Evolutionary conservation across 306 rosid genomes (phyloP), one percentile per base, ranked within the genome.

Genomic region (Vicia faba): DNA sequence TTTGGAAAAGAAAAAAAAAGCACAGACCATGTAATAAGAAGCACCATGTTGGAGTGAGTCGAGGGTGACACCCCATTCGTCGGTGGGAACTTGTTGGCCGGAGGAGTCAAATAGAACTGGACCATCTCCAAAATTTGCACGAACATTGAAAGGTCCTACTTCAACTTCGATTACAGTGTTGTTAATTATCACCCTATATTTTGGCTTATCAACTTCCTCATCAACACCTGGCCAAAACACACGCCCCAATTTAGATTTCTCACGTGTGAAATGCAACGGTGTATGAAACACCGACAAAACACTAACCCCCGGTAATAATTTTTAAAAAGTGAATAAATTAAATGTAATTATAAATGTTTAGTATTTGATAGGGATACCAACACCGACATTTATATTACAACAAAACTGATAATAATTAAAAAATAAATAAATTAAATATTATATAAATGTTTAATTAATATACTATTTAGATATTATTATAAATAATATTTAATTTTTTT

Each of bases 11-110:
- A 14, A 58, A 8, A 56, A 13, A 56, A 0, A 3, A 20, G 0
- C 16, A 13, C 73, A n/a, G 12, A 93, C 97, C 78, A 93, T 84
- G 78, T 88, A 93, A 75, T 90, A 93, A 71, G 58, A 85, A 3
- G 90, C 81, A n/a, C 90, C 97, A 67, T 83, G 86, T 23, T 85
- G 85, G 61, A 93, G 92, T 8, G 97, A 59, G 46, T 88, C 84
- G 31, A 89, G 84, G 20, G 96, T 90, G 60, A 86, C 51, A 1
- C 97, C 97, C 96, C 99, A 88, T 8, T 90, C 84, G 61, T 93
- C 79, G 58, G 96, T 88, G 55, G 76, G 88, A 70, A 93, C 86
- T 5, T 88, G 89, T 19, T 80, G 85, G 45, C 93, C 88, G 48
- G 84, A 72, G 13, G 87, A 82, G 65, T 93, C 81, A 54, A 87